Conservation (phyloP, 306 rosid genomes). For the Erythrophleum fordii region DNA sequence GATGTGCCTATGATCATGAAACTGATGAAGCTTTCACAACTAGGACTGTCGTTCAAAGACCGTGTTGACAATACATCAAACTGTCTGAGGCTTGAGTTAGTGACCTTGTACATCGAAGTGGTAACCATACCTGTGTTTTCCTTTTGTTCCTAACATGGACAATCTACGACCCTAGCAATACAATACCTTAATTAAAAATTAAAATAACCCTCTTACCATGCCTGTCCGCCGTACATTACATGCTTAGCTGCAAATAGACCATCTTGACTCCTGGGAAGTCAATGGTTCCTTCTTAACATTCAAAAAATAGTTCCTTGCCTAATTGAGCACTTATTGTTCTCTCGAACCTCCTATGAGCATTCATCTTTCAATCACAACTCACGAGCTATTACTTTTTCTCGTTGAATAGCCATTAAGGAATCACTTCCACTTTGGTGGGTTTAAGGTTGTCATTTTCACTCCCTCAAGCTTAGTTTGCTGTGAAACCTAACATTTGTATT, state of each 20-base stretch:
- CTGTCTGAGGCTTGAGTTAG: not conserved
- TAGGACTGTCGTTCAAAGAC: not conserved
- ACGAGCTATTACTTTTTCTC: not conserved
- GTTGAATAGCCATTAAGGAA: not conserved
- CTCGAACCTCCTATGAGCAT: not conserved
- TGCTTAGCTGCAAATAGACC: not conserved
- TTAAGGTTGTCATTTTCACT: not conserved
- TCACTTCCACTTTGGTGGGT: not conserved
- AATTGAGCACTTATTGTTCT: not conserved
- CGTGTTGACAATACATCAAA: not conserved
- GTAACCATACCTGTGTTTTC: not conserved
- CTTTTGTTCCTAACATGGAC: not conserved
- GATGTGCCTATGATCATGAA: constrained; percentile 2
- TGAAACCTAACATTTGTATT: not conserved
- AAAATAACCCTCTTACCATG: not conserved
- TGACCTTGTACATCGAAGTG: not conserved
- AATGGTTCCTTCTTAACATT: not conserved
- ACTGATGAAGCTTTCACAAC: not conserved
- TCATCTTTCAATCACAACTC: not conserved
- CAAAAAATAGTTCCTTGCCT: not conserved
- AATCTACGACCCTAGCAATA: not conserved
- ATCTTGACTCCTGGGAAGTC: not conserved
- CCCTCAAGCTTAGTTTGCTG: not conserved
- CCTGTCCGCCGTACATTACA: not conserved
- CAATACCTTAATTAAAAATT: not conserved